Evolutionary conservation across 306 rosid species (phyloP).

Genomic region (Citrullus colocynthis): DNA sequence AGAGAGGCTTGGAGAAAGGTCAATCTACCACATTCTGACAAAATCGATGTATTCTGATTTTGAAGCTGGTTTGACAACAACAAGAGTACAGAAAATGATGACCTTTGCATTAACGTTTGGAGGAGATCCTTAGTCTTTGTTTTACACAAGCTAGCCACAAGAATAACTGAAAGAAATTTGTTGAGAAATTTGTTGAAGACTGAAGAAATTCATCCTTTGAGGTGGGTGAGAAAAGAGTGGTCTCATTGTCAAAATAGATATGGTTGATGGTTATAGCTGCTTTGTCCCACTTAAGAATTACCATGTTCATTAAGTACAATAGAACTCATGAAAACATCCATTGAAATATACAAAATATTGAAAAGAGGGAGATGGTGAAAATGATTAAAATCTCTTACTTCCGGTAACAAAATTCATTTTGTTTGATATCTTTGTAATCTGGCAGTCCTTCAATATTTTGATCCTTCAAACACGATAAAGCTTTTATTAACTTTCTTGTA

Average conservation of each 20-base stretch:
- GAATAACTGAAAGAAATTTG: not conserved
- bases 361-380: not conserved
- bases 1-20: not conserved
- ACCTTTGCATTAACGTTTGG: not conserved
- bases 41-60: not conserved
- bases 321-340: not conserved
- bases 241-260: not conserved
- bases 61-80: not conserved
- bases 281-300: not conserved
- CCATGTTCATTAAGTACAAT: not conserved
- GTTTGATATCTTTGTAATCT: slow-evolving; percentile 39
- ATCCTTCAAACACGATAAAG: slow-evolving; percentile 34
- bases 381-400: slow-evolving; percentile 28
- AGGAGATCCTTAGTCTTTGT: not conserved
- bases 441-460: slow-evolving; percentile 37
- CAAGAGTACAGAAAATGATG: not conserved
- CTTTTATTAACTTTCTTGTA: not conserved
- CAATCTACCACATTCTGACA: not conserved
- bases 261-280: not conserved
- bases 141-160: not conserved
- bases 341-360: not conserved
- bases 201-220: not conserved
- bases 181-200: not conserved
- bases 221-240: not conserved
- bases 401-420: slow-evolving; percentile 60